Evolutionary conservation across 2,329 filamentous ascomycete genomes (phyloP), one percentile per base, ranked within the genome.

Genomic region (Pleoardoris graminearum): DNA sequence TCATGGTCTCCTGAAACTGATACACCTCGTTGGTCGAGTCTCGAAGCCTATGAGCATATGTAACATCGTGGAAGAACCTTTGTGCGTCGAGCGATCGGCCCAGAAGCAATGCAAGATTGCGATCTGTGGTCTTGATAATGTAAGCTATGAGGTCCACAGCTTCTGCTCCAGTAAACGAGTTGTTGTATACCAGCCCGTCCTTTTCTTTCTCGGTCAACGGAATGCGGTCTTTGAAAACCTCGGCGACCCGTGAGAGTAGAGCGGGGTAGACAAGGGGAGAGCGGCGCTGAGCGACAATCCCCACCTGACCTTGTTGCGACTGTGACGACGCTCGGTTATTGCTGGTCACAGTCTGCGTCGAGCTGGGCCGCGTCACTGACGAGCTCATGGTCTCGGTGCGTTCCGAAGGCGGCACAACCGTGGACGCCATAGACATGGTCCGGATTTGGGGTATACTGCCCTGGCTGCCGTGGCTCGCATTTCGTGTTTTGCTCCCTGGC

Each of bases 11-110:
- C 62, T 89, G 86, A 75, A 99, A 99, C 71, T 97, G 93, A 73
- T 97, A 99, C 73, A 99, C 89, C 75, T 99, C 94, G 46, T 87
- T 88, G 35, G 87, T 85, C n/a, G 93, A 95, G 74, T 99, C 94
- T 74, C 94, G 89, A 65, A 99, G 79, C 42, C 94, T 85, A 74
- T 99, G 94, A 65, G 97, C 93, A 74, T 99, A 99, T 0, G 93
- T 97, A 45, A 97, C 94, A 80, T 99, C 94, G 77, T 99, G 94
- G 72, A 99, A 99, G 77, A 96, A 97, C 72, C 97, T 97, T 70
- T 99, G 94, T 21, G 94, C 94, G 76, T 99, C 94, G 55, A 99
- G 79, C 36, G 94, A 91, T 69, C 94, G 85, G 57, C 94, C 94
- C 14, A 99, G 80, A 8, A 99, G 83, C 43, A 99, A 79, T 10